Evolutionary conservation across 495 filamentous ascomycete species (phyloP), one percentile per base, ranked within the genome.

Genomic region (Lophium mytilinum): DNA sequence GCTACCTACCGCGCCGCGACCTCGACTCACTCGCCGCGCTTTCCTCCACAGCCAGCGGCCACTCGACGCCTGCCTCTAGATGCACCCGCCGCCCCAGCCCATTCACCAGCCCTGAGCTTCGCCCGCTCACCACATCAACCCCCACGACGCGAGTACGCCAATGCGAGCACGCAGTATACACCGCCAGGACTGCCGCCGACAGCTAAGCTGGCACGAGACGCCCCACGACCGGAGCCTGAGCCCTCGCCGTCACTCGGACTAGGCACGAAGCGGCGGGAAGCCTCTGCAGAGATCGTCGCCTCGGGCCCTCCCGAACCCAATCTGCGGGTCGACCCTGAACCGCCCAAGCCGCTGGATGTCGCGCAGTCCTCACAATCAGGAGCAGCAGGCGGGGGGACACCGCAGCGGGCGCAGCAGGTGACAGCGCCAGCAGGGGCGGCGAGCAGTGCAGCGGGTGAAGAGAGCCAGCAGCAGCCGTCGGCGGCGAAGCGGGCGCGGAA

Each of bases 121-220:
- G 19, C 61, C 12, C 52, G 50, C 17, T 64, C 61, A 34, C 61
- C 61, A 2, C 61, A 60, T 35, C 40, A 46, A 30, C 24, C 24
- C 2, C 24, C 24, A 53, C 21, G 48, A 64, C 37, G 57, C 57
- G 57, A 34, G 62, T 61, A 41, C 62, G 59, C 56, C 12, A 63
- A 73, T 55, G 58, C 62, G 4, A 66, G 62, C 18, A 73, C 69
- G 12, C 70, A 73, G 60, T 73, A 73, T 52, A 69, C 66, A 37
- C 70, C 70, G 12, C 64, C 65, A 37, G 69, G 60, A 51, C 65
- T 52, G 21, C 70, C 70, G 3, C 70, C 70, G 1, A 73, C 63
- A 19, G 57, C 58, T 30, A 59, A 35, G 10, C 47, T 52, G 0
- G 34, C 55, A 17, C 50, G 5, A 4, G n/a, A n/a, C n/a, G n/a